Conservation (phyloP, 2,329 filamentous ascomycete genomes). For the Rhinocladiella similis region DNA sequence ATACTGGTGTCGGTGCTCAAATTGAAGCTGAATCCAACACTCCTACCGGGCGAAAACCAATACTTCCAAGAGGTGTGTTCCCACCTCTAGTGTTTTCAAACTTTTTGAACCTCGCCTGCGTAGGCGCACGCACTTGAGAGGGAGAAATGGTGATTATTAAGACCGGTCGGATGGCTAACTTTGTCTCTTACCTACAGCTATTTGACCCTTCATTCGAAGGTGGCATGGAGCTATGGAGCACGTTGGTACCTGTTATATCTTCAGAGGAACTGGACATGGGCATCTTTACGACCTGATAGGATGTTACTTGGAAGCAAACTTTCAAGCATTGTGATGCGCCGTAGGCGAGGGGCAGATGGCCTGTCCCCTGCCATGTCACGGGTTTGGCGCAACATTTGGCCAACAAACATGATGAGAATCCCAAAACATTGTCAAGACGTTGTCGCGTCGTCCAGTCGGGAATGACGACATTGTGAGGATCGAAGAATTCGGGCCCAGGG, state of each 20-base stretch:
- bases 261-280: constrained; percentile 1
- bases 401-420: not conserved
- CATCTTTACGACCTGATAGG: not conserved
- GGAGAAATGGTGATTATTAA: not conserved
- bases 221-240: constrained; percentile 3
- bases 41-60: not conserved
- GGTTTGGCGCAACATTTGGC: not conserved
- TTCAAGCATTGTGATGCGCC: not conserved
- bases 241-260: not conserved
- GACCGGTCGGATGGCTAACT: constrained; percentile 1
- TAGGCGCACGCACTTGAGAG: not conserved
- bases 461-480: not conserved
- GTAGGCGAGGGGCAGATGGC: not conserved
- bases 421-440: not conserved
- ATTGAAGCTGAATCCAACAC: not conserved
- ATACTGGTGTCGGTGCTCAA: constrained; percentile 3
- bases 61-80: constrained; percentile 6
- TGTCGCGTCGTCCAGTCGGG: not conserved
- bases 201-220: constrained; percentile 4
- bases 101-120: not conserved
- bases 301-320: constrained; percentile 1
- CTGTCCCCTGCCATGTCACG: not conserved
- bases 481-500: not conserved
- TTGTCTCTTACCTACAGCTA: constrained; percentile 1
- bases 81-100: not conserved